Base-by-base conservation (phyloP, 768 basidiomycete species). In the Panaeolus papilionaceus region DNA sequence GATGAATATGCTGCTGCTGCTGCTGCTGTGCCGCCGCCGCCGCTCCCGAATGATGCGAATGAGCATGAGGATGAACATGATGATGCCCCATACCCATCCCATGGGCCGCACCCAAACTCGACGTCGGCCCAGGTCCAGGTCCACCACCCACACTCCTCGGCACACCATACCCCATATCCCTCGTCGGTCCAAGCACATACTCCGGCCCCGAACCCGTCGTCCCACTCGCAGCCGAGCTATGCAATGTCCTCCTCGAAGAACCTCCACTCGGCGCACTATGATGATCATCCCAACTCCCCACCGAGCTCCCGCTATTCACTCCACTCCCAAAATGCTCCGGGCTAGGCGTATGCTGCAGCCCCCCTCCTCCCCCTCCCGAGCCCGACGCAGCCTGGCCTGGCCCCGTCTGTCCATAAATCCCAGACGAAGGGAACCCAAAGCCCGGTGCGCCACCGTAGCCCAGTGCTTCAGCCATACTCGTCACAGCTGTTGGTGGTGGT, bases 1-100 rank as follows among this genome's bases (percentile, higher is more conserved):
- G 74, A 69, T 75, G 54, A 51, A 44, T 14, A 26, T 49, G n/a
- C n/a, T 20, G 47, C 47, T 20, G 20, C 7, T 49, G 47, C 20
- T 49, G 47, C 12, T 44, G 42, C n/a, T n/a, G n/a, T n/a, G n/a
- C n/a, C n/a, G n/a, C n/a, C 5, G 14, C 39, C 9, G 39, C 39
- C 14, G 39, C 14, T 40, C 33, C 33, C 3, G 16, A 14, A 45
- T 45, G 45, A 18, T 45, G 45, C 2, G 12, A n/a, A 45, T 45
- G 44, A 11, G 9, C 10, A 45, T 45, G 44, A 5, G 9, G 44
- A n/a, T 45, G 14, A 16, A 7, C 12, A 11, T 16, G 16, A 49
- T 49, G 47, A 20, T 49, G 47, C 16, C 42, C 42, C 11, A 44
- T 44, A 23, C 47, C 47, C 16, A 45, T 45, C n/a, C 45, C 45